A percentile compares a stretch with the other conserved stretches of the same genome.
Evolutionary conservation across 164 flowering plant genomes (phyloP).

Genomic region (Warburgia ugandensis): DNA sequence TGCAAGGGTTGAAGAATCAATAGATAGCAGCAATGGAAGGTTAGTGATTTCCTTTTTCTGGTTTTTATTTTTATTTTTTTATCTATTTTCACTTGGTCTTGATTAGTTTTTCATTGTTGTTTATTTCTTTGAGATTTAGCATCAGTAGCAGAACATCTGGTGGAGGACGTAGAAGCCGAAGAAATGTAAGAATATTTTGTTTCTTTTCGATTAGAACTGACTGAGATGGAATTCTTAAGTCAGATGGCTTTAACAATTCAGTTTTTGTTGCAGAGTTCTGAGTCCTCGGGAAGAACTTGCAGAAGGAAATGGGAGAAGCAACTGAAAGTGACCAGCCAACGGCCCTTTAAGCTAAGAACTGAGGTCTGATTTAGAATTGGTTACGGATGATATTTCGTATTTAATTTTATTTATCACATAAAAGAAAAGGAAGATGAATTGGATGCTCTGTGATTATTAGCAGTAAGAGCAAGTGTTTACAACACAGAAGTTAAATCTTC

Average conservation of each 20-base stretch:
- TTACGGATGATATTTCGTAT: too few species aligned
- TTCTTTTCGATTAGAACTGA: not conserved
- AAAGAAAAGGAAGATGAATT: too few species aligned
- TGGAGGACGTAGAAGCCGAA: constrained; percentile 60
- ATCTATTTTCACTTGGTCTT: constrained; percentile 7
- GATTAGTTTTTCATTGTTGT: not conserved
- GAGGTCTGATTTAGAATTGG: constrained; percentile 68
- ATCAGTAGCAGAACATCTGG: constrained; percentile 46
- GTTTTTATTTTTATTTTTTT: constrained; percentile 2
- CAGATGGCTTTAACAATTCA: not conserved
- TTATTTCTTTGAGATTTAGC: constrained; percentile 22
- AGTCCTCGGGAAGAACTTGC: constrained; percentile 51
- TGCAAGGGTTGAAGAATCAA: constrained; percentile 41
- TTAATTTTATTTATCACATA: too few species aligned
- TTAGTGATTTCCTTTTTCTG: constrained; percentile 14
- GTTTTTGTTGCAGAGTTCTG: constrained; percentile 47
- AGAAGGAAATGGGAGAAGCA: constrained; percentile 61
- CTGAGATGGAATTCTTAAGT: not conserved
- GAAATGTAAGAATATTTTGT: constrained; percentile 49
- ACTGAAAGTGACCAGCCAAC: constrained; percentile 51
- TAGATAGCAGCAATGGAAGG: constrained; percentile 73
- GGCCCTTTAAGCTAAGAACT: constrained; percentile 85
- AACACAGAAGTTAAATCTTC: too few species aligned
- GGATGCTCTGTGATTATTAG: too few species aligned
- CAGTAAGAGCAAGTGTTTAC: too few species aligned